Conservation (phyloP, 108 stramenopile species). For the Conticribra weissflogii region DNA sequence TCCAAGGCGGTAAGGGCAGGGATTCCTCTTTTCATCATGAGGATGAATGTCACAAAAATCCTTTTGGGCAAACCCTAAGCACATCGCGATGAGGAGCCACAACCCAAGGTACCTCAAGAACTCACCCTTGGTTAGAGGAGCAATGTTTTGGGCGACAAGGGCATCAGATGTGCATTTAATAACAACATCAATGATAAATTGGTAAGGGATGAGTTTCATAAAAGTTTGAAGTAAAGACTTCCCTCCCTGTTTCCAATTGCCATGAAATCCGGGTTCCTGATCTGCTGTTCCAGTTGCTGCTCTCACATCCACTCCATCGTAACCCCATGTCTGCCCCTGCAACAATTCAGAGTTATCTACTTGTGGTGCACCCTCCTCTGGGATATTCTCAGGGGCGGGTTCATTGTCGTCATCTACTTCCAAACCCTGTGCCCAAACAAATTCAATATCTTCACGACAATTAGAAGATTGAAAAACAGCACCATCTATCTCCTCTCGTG, state of each 20-base stretch:
- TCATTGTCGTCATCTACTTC: conserved; percentile 12
- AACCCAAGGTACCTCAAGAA: conserved; percentile 25
- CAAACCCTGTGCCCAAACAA: not conserved
- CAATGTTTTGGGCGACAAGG: not conserved
- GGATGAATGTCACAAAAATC: conserved; percentile 13
- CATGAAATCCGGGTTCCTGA: not conserved
- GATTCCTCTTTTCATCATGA: not conserved
- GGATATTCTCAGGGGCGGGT: conserved; percentile 11
- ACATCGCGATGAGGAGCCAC: conserved; percentile 20
- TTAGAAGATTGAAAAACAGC: too few relatives aligned
- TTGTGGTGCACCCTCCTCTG: not conserved
- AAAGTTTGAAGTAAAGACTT: not conserved
- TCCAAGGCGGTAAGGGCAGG: conserved; percentile 11
- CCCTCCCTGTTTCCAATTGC: not conserved
- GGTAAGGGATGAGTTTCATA: not conserved
- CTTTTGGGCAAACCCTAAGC: not conserved
- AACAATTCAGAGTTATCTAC: not conserved
- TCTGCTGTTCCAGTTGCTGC: not conserved
- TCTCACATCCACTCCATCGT: not conserved
- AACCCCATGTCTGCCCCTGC: not conserved
- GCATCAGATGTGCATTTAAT: not conserved
- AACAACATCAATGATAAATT: not conserved
- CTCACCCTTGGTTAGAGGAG: not conserved
- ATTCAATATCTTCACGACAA: conserved; percentile 15
- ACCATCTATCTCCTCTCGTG: too few relatives aligned